phyloP scores from a whole-genome alignment of 2,329 filamentous ascomycete species.

The Phaeosphaeria sp. region DNA sequence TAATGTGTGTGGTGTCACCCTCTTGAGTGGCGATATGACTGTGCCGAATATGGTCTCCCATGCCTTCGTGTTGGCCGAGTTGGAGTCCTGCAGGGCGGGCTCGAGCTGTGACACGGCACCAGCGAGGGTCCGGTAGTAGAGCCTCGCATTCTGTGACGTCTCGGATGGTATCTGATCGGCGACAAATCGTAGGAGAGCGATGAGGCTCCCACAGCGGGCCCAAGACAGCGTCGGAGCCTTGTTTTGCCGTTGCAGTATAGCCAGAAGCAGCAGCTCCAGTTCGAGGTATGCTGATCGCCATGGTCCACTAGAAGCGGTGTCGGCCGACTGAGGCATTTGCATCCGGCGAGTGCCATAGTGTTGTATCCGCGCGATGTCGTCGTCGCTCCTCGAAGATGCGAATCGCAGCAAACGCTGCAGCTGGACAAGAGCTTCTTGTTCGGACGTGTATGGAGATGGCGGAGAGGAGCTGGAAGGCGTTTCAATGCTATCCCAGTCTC shows the following conservation, averaged over 20 bases:
- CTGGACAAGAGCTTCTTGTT: constrained; percentile 50
- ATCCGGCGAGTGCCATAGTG: constrained; percentile 51
- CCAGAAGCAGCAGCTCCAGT: constrained; percentile 49
- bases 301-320: constrained; percentile 29
- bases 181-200: constrained; percentile 37
- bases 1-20: constrained; percentile 43
- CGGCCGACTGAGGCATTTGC: constrained; percentile 31
- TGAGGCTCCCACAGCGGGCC: constrained; percentile 17
- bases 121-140: constrained; percentile 43
- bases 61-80: constrained; percentile 3
- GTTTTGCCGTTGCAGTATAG: constrained; percentile 35
- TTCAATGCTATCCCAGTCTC: constrained; percentile 42
- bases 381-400: constrained; percentile 43
- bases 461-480: constrained; percentile 7
- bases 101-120: constrained; percentile 25
- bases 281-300: constrained; percentile 54
- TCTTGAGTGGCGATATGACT: constrained; percentile 38
- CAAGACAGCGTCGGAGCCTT: constrained; percentile 14
- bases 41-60: constrained; percentile 28
- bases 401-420: constrained; percentile 55
- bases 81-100: constrained; percentile 5
- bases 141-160: constrained; percentile 39
- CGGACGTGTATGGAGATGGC: constrained; percentile 43
- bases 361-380: constrained; percentile 50
- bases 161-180: constrained; percentile 42